Conservation (phyloP, 2,329 filamentous ascomycete genomes). For the Cryphonectria naterciae region DNA sequence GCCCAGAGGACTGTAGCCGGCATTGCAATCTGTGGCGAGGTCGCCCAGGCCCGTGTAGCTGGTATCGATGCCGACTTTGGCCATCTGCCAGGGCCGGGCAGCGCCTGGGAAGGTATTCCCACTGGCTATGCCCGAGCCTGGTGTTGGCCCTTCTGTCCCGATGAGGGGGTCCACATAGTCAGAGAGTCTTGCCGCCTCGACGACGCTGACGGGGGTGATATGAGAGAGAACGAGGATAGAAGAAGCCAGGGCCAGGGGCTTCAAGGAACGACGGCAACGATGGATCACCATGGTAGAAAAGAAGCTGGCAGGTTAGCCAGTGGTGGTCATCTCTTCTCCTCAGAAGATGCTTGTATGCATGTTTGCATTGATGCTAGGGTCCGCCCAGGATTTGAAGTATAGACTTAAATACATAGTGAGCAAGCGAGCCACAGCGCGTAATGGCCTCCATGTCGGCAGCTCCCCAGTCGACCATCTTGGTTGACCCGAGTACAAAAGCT, state of each 20-base stretch:
- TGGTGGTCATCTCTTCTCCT: background rate
- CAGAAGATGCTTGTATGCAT: background rate
- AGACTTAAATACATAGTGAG: too few species aligned
- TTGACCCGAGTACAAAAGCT: background rate
- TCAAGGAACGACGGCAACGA: background rate
- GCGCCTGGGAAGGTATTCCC: constrained; percentile 22
- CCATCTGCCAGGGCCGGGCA: constrained; percentile 18
- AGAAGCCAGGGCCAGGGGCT: background rate
- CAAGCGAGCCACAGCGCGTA: too few species aligned
- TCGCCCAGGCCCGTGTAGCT: constrained; percentile 16
- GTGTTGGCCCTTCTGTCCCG: constrained; percentile 15
- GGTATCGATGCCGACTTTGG: constrained; percentile 24
- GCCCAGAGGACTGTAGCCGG: constrained; percentile 21
- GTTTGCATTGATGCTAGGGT: too few species aligned
- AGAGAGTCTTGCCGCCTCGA: constrained; percentile 6
- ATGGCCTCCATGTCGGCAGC: background rate
- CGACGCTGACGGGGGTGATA: too few species aligned
- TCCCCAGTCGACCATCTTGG: background rate
- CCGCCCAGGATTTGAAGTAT: too few species aligned
- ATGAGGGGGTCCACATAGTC: constrained; percentile 22
- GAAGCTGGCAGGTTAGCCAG: background rate
- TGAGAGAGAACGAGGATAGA: background rate
- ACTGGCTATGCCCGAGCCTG: constrained; percentile 10
- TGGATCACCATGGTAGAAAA: background rate
- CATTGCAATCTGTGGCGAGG: constrained; percentile 17